Evolutionary conservation across 768 basidiomycete genomes (phyloP).

Genomic region (Xanthoconium stramineum): DNA sequence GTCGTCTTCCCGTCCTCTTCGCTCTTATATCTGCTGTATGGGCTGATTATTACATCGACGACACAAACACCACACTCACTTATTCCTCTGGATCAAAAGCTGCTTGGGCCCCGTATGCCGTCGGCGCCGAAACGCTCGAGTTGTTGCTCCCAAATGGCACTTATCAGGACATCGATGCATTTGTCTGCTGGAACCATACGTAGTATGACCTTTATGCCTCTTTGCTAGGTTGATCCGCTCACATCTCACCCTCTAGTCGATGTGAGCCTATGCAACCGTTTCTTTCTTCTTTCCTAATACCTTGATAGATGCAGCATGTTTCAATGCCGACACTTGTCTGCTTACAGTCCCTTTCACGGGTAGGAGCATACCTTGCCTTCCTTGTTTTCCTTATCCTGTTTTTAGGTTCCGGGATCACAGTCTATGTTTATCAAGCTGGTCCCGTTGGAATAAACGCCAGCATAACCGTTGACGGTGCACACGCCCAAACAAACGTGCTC

Average conservation of each 20-base stretch:
- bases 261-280: constrained; percentile 7
- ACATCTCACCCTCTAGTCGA: constrained; percentile 11
- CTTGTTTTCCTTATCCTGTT: background rate
- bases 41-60: constrained; percentile 25
- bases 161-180: constrained; percentile 19
- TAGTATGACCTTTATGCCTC: constrained; percentile 11
- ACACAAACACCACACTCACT: constrained; percentile 21
- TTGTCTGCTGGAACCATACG: constrained; percentile 25
- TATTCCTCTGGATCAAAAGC: constrained; percentile 24
- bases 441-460: constrained; percentile 24
- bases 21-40: constrained; percentile 1
- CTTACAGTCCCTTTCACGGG: constrained; percentile 24
- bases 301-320: constrained; percentile 20
- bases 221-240: background rate
- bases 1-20: background rate
- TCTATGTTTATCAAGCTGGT: constrained; percentile 25
- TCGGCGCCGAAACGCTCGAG: constrained; percentile 7
- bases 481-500: constrained; percentile 14
- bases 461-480: constrained; percentile 13
- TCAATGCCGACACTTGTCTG: constrained; percentile 12
- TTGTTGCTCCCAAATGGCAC: constrained; percentile 20
- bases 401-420: constrained; percentile 21
- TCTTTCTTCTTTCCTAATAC: background rate
- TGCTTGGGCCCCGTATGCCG: constrained; percentile 22
- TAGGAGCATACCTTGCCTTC: background rate